A percentile compares a stretch with the other conserved stretches of the same genome.
Evolutionary conservation across 1,284 basidiomycete genomes (phyloP).

Genomic region (Earliella scabrosa): DNA sequence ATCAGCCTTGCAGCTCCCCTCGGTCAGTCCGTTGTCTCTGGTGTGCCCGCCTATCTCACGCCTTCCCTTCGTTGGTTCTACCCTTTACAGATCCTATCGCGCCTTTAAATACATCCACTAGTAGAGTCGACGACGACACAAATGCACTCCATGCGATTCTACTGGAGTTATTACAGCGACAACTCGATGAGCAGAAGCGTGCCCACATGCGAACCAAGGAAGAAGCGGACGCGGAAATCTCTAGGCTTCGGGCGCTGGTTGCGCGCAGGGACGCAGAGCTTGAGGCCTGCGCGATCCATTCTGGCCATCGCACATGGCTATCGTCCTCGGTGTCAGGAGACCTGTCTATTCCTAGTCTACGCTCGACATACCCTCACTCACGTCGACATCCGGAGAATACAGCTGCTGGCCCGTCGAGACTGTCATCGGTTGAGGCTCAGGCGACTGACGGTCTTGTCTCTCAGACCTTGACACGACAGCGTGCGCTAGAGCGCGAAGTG

Average conservation of each 20-base stretch:
- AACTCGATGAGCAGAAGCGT: slow-evolving; percentile 49
- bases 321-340: slow-evolving; percentile 1
- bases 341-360: not conserved
- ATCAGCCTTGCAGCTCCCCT: slow-evolving; percentile 48
- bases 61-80: not conserved
- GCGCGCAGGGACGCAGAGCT: slow-evolving; percentile 61
- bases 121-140: not conserved
- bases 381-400: not conserved
- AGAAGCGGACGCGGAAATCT: slow-evolving; percentile 46
- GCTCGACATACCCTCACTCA: not conserved
- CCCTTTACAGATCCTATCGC: not conserved
- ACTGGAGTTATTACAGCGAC: slow-evolving; percentile 43
- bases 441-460: too few relatives aligned
- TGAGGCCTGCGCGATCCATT: slow-evolving; percentile 38
- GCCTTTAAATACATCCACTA: not conserved
- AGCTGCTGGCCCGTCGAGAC: not conserved
- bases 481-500: slow-evolving; percentile 19
- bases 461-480: slow-evolving; percentile 6
- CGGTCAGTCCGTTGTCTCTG: slow-evolving; percentile 37
- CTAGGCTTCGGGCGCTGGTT: slow-evolving; percentile 55
- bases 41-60: too few relatives aligned
- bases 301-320: slow-evolving; percentile 17
- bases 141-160: slow-evolving; percentile 38
- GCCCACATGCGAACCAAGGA: slow-evolving; percentile 46
- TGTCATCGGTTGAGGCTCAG: too few relatives aligned